A percentile compares a stretch with the other conserved stretches of the same genome.
phyloP scores from a whole-genome alignment of 345 rosid species.

The Eucalyptus sp. region DNA sequence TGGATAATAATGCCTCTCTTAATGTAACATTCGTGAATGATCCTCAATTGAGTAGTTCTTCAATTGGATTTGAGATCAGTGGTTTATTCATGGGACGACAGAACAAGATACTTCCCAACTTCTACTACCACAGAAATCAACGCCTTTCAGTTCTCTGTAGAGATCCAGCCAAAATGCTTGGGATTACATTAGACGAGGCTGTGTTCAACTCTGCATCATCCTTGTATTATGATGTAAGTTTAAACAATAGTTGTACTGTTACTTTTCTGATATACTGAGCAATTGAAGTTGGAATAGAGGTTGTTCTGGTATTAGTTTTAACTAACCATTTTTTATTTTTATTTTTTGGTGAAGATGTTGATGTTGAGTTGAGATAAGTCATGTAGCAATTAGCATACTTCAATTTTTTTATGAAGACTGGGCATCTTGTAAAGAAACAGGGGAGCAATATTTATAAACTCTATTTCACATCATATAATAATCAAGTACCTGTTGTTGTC shows the following conservation, averaged over 20 bases:
- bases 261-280: not conserved
- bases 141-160: slow-evolving; percentile 41
- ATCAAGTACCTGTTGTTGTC: not conserved
- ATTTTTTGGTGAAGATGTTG: not conserved
- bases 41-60: slow-evolving; percentile 57
- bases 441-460: not conserved
- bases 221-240: slow-evolving; percentile 81
- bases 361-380: not conserved
- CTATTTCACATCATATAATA: not conserved
- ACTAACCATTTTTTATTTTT: not conserved
- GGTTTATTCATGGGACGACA: slow-evolving; percentile 56
- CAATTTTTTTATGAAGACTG: not conserved
- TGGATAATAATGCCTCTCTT: slow-evolving; percentile 80
- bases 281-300: not conserved
- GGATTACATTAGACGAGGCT: slow-evolving; percentile 76
- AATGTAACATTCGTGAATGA: slow-evolving; percentile 68
- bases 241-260: not conserved
- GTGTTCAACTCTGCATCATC: slow-evolving; percentile 88
- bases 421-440: not conserved
- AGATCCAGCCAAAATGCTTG: slow-evolving; percentile 71
- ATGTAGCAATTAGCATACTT: not conserved
- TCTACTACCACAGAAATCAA: slow-evolving; percentile 4
- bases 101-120: slow-evolving; percentile 4
- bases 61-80: slow-evolving; percentile 72
- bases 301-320: not conserved